Conservation (phyloP, 2,329 filamentous ascomycete species). For the Pseudogymnoascus sp. region DNA sequence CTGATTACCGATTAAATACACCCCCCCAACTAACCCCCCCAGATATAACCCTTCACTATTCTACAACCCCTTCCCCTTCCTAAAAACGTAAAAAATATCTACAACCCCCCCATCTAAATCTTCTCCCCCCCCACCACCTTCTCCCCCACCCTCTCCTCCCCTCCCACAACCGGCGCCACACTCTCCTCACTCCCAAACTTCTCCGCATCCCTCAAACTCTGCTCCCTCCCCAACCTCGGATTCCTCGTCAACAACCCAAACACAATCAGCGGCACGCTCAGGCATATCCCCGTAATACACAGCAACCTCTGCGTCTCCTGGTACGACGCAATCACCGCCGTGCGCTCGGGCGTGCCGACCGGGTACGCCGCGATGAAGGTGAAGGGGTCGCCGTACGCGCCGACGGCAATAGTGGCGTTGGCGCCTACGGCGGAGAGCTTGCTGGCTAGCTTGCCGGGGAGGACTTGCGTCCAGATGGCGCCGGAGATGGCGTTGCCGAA, state of each 20-base stretch:
- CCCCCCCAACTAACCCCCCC: too few species aligned
- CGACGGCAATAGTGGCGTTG: constrained; percentile 33
- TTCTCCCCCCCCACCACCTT: background rate
- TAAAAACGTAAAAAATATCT: too few species aligned
- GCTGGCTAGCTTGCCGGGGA: constrained; percentile 39
- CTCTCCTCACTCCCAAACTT: background rate
- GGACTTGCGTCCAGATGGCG: constrained; percentile 52
- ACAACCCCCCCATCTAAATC: background rate
- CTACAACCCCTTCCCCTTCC: background rate
- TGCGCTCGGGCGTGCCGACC: constrained; percentile 32
- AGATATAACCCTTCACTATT: background rate
- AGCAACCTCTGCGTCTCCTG: constrained; percentile 38
- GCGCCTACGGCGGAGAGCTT: constrained; percentile 21
- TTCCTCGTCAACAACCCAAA: constrained; percentile 39
- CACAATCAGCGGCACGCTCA: constrained; percentile 37
- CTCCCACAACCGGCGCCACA: background rate
- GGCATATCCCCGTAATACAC: constrained; percentile 41
- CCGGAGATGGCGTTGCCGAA: constrained; percentile 45
- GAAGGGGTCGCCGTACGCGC: constrained; percentile 30
- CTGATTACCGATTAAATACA: too few species aligned
- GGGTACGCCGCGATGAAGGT: constrained; percentile 30
- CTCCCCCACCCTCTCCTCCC: background rate
- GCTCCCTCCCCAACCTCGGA: constrained; percentile 29
- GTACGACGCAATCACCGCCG: constrained; percentile 24
- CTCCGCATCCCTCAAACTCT: constrained; percentile 11